Evolutionary conservation across 345 rosid genomes (phyloP), one percentile per base, ranked within the genome.

Genomic region (Gossypium turneri): DNA sequence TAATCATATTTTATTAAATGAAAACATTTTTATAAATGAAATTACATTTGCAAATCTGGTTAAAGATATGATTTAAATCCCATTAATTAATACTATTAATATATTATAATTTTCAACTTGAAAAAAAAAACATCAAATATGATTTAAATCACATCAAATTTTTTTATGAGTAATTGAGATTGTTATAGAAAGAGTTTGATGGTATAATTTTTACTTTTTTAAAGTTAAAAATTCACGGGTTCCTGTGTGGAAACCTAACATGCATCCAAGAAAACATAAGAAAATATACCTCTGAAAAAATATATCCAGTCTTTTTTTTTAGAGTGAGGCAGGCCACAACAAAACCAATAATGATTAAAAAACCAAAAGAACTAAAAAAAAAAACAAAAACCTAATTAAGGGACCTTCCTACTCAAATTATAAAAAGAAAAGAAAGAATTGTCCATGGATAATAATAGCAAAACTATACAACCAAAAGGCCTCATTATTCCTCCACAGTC

Each of bases 391-490:
- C 41, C 69, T 68, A 79, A 13, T 50, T 12, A 17, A 52, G 16
- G 2, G 56, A 6, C 9, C n/a, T 52, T 52, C 56, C 20, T 52
- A 51, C 50, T 56, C 61, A 17, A 43, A 65, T 7, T 25, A 9
- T 12, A 9, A 51, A 51, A 67, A 56, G 44, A 22, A 12, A 68
- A 71, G 3, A 70, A 69, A 68, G 41, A 72, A 25, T 24, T 59
- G 73, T 76, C 81, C 80, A 82, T 29, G 58, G 27, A 80, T 52
- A 52, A 17, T 61, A 67, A 9, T 27, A 53, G 66, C 59, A 66
- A 75, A 70, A 72, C 86, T 85, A 75, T 83, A 85, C 86, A 85
- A 51, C 70, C 77, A 64, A 64, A 73, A 47, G 79, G 62, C 72
- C 59, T 71, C 76, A 52, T 27, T 68, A 68, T 60, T 63, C 67